These are phyloP conservation scores for Blastocladiella britannica DNA, from an alignment of 192 early-diverging fungal species.

Conservation along the genomic window DNA sequence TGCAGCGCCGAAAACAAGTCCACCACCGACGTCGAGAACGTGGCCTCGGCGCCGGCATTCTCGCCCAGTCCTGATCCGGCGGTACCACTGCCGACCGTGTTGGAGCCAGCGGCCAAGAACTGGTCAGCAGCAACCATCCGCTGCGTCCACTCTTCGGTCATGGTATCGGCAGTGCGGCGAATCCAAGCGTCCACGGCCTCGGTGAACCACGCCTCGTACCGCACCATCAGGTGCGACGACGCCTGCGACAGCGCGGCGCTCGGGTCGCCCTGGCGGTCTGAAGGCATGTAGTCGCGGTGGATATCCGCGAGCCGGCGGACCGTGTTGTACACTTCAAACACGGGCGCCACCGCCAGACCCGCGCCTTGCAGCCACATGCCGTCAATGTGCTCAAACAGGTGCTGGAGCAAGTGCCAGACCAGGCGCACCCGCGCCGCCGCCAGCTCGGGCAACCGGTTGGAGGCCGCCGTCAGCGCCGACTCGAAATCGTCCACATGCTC, in stretches of 20 bases:
- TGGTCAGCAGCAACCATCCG: too few relatives aligned
- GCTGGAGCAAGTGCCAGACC: not conserved
- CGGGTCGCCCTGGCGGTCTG: not conserved
- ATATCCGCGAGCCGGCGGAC: not conserved
- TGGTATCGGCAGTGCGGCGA: not conserved
- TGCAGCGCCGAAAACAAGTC: not conserved
- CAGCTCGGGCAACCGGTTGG: not conserved
- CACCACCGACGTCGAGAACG: not conserved
- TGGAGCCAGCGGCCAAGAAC: too few relatives aligned
- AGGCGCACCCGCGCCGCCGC: not conserved
- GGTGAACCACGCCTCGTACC: not conserved
- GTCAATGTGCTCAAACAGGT: not conserved
- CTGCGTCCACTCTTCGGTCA: not conserved
- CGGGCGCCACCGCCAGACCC: not conserved
- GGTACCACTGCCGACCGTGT: too few relatives aligned
- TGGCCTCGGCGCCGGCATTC: not conserved
- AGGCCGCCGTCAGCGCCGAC: not conserved
- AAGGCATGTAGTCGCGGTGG: too few relatives aligned
- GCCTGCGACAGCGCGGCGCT: not conserved
- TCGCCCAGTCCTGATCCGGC: too few relatives aligned
- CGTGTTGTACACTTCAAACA: not conserved
- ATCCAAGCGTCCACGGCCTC: not conserved
- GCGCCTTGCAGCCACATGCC: not conserved
- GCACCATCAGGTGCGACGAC: not conserved
- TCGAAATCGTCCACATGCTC: not conserved